Percentiles rank a stretch among this genome's conserved stretches.
These are phyloP conservation scores for Podospora bellae-mahoneyi DNA, from an alignment of 495 filamentous ascomycete species.

Conservation along the genomic window DNA sequence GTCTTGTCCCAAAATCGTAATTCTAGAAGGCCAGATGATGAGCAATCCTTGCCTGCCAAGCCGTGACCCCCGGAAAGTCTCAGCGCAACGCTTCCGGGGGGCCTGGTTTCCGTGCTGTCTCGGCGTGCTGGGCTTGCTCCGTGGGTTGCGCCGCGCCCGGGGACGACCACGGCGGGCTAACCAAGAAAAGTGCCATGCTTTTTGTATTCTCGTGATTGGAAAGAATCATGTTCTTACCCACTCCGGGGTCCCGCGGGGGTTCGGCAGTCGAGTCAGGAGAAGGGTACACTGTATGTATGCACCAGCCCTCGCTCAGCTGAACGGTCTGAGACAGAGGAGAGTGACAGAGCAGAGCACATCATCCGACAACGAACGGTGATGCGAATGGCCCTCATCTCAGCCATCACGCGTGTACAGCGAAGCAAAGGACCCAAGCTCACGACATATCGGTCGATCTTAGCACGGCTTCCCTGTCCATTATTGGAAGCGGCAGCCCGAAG, in stretches of 20 bases:
- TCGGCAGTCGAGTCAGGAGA: conserved; percentile 20
- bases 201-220: not conserved
- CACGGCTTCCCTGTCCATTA: conserved; percentile 26
- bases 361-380: not conserved
- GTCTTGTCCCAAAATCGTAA: conserved; percentile 8
- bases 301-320: not conserved
- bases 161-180: not conserved
- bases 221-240: conserved; percentile 8
- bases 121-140: conserved; percentile 11
- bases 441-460: conserved; percentile 30
- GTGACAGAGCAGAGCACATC: conserved; percentile 7
- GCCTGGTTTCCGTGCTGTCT: not conserved
- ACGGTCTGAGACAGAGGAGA: not conserved
- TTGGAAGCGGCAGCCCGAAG: conserved; percentile 5
- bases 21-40: conserved; percentile 13
- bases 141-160: not conserved
- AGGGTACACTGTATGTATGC: not conserved
- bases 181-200: conserved; percentile 11
- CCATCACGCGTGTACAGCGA: not conserved
- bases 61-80: conserved; percentile 8
- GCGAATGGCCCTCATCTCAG: not conserved
- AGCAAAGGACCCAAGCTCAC: conserved; percentile 20
- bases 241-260: conserved; percentile 16
- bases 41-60: conserved; percentile 8
- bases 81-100: conserved; percentile 4